phyloP scores from a whole-genome alignment of 345 rosid species.

The Passiflora organensis region DNA sequence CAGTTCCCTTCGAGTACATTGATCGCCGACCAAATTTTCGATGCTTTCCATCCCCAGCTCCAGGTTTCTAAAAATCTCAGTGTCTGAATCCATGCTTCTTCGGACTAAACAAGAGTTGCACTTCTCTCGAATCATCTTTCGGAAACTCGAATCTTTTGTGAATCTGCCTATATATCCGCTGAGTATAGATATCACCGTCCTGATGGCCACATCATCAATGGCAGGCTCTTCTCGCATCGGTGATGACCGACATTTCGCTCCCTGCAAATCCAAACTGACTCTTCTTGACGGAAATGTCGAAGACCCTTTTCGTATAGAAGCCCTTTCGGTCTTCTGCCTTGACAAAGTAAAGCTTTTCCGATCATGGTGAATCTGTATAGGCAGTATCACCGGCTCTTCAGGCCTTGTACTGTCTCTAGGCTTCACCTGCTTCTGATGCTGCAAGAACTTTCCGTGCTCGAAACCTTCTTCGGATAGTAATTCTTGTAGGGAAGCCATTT shows the following conservation, averaged over 20 bases:
- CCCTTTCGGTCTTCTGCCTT: conserved; percentile 10
- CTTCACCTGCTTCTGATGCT: conserved; percentile 8
- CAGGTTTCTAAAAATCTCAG: conserved; percentile 30
- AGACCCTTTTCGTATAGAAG: conserved; percentile 18
- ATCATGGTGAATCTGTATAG: conserved; percentile 38
- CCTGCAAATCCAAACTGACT: conserved; percentile 16
- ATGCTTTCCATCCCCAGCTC: conserved; percentile 36
- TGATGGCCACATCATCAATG: conserved; percentile 39
- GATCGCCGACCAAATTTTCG: conserved; percentile 33
- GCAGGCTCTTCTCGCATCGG: conserved; percentile 31
- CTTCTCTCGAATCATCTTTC: conserved; percentile 35
- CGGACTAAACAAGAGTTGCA: conserved; percentile 30
- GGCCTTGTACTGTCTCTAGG: conserved; percentile 4
- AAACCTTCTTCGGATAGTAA: conserved; percentile 45
- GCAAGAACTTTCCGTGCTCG: conserved; percentile 12
- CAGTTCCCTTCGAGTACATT: conserved; percentile 19
- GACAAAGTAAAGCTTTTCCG: conserved; percentile 15
- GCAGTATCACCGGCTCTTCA: conserved; percentile 20
- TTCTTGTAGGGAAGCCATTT: conserved; percentile 39
- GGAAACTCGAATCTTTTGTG: conserved; percentile 35
- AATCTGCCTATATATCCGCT: conserved; percentile 47
- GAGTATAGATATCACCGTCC: conserved; percentile 48
- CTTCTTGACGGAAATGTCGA: conserved; percentile 25
- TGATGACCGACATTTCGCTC: conserved; percentile 10
- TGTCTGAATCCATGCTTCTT: conserved; percentile 20